These are phyloP conservation scores for Ogataea ganodermae DNA, from an alignment of 805 yeast species.

Conservation along the genomic window DNA sequence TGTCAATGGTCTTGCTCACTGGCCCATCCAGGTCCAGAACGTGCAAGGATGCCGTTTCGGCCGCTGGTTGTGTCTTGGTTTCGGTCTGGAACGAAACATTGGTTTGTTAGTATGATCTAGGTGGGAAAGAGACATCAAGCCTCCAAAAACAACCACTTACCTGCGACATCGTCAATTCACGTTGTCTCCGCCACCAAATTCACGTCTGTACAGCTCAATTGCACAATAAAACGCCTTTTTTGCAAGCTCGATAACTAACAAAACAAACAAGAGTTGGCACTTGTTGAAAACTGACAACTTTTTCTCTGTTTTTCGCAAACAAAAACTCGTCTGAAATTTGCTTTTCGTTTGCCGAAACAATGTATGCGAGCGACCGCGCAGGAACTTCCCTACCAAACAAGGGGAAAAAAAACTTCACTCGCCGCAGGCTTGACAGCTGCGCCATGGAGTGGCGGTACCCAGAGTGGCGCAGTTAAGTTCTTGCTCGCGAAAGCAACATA, in stretches of 20 bases:
- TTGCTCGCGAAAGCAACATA: too few relatives aligned
- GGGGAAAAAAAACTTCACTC: not conserved
- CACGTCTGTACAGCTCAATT: not conserved
- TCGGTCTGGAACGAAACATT: not conserved
- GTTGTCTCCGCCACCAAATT: not conserved
- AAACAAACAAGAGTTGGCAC: not conserved
- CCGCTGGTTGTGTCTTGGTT: not conserved
- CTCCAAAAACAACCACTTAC: conserved; percentile 1
- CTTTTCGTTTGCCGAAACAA: conserved; percentile 6
- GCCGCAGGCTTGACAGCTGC: not conserved
- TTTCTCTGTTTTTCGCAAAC: not conserved
- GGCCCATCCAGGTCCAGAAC: conserved; percentile 29
- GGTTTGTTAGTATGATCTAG: not conserved
- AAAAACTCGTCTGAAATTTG: conserved; percentile 2
- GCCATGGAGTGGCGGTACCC: not conserved
- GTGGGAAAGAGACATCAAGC: too few relatives aligned
- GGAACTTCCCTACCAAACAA: not conserved
- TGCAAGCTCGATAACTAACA: not conserved
- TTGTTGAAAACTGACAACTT: not conserved
- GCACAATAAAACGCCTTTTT: not conserved
- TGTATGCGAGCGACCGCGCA: not conserved
- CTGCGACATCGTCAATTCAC: not conserved
- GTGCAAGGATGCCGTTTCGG: conserved; percentile 11
- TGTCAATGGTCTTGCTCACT: conserved; percentile 31
- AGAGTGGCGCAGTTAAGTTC: too few relatives aligned